Evolutionary conservation across 345 rosid species (phyloP).

Genomic region (Salix udensis): DNA sequence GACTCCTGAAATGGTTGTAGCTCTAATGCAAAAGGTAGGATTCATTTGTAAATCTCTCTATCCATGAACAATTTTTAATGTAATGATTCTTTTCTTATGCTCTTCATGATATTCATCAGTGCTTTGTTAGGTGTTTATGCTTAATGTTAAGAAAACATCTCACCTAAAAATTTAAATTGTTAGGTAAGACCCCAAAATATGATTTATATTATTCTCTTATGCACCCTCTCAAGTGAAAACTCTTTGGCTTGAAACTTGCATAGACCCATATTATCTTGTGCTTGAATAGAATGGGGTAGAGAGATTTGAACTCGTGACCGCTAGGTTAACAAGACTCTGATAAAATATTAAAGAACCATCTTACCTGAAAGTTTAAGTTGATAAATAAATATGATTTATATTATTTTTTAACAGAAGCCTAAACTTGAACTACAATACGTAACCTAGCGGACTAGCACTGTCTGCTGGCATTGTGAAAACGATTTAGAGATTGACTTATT

Average conservation of each 20-base stretch:
- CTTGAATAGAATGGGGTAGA: too few relatives aligned
- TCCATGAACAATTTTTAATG: background rate
- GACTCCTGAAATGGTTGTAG: slow-evolving; percentile 75
- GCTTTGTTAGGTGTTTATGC: background rate
- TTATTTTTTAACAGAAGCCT: background rate
- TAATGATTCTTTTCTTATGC: background rate
- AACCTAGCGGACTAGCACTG: background rate
- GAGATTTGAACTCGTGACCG: rapidly evolving
- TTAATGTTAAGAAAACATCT: too few relatives aligned
- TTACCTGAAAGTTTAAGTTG: too few relatives aligned
- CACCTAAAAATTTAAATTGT: too few relatives aligned
- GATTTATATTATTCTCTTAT: too few relatives aligned
- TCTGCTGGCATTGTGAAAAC: background rate
- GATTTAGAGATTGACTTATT: background rate
- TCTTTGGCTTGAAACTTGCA: too few relatives aligned
- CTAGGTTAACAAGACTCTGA: too few relatives aligned
- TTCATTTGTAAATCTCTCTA: background rate
- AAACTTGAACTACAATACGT: background rate
- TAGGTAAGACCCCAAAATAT: too few relatives aligned
- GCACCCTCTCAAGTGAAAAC: too few relatives aligned
- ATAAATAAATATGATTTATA: too few relatives aligned
- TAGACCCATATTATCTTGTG: too few relatives aligned
- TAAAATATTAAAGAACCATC: too few relatives aligned
- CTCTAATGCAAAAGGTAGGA: slow-evolving; percentile 78
- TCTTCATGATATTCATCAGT: background rate